Percentiles rank a stretch among this genome's conserved stretches.
phyloP scores from a whole-genome alignment of 1,284 basidiomycete species.

The Inonotus hispidus region DNA sequence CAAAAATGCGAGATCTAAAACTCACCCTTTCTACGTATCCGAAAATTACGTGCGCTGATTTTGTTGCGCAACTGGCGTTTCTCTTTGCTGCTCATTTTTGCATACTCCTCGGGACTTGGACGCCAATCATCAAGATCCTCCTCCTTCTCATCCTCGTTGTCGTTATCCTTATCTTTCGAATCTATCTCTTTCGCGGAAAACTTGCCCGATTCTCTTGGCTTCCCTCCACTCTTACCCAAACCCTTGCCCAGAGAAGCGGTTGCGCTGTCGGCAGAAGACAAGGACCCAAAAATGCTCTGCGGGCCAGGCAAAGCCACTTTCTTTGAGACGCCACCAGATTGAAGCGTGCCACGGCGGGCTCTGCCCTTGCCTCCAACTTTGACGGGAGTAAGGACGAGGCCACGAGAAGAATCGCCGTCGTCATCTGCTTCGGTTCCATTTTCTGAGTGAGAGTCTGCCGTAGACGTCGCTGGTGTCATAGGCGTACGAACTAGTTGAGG shows the following conservation, averaged over 20 bases:
- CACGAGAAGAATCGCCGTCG: conserved; percentile 28
- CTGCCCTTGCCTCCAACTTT: conserved; percentile 59
- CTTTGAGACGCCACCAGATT: conserved; percentile 66
- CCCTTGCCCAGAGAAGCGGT: conserved; percentile 23
- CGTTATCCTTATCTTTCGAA: conserved; percentile 26
- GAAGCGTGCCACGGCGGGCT: conserved; percentile 63
- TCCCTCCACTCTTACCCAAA: neutral
- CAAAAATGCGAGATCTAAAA: conserved; percentile 15
- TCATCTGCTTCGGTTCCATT: conserved; percentile 24
- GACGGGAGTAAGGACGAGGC: conserved; percentile 32
- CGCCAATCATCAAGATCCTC: conserved; percentile 67
- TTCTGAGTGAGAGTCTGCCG: conserved; percentile 17
- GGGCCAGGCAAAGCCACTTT: conserved; percentile 32
- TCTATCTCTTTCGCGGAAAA: conserved; percentile 19
- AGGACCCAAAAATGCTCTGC: conserved; percentile 33
- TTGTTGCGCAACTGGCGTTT: conserved; percentile 96
- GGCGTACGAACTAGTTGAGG: conserved; percentile 39
- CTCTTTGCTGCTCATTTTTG: conserved; percentile 93
- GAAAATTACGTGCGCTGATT: conserved; percentile 93
- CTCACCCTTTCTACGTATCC: conserved; percentile 85
- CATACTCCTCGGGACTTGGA: conserved; percentile 88
- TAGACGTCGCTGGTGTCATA: conserved; percentile 36
- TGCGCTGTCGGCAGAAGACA: conserved; percentile 16
- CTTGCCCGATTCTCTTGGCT: neutral
- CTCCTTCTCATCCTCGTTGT: conserved; percentile 33